These are phyloP conservation scores for Saussurea involucrata DNA, from an alignment of 129 eudicot genomes.

Conservation along the genomic window DNA sequence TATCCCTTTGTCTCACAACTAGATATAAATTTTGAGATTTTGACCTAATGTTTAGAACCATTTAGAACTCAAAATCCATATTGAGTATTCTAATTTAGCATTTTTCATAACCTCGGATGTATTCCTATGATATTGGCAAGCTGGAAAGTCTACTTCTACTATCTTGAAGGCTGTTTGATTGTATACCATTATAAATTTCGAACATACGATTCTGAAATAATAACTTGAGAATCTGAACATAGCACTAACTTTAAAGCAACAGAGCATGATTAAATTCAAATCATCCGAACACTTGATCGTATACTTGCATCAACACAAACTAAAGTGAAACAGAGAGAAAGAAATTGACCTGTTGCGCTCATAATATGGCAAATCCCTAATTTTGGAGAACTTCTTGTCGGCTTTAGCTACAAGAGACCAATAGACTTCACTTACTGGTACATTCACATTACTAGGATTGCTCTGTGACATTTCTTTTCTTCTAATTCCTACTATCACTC, in stretches of 20 bases:
- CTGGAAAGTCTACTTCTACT: not conserved
- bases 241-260: not conserved
- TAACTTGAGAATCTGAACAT: not conserved
- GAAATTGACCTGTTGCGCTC: constrained; percentile 71
- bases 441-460: constrained; percentile 24
- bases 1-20: not conserved
- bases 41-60: not conserved
- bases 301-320: not conserved
- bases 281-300: not conserved
- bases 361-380: constrained; percentile 92
- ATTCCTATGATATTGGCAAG: too few species aligned
- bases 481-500: not conserved
- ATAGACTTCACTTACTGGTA: constrained; percentile 79
- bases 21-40: not conserved
- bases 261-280: not conserved
- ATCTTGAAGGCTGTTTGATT: not conserved
- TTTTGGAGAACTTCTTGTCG: constrained; percentile 89
- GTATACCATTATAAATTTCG: not conserved
- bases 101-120: not conserved
- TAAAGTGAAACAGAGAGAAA: not conserved
- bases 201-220: not conserved
- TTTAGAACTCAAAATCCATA: not conserved
- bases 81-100: not conserved
- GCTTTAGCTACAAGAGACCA: constrained; percentile 94
- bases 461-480: constrained; percentile 48